Evolutionary conservation across 108 stramenopile genomes (phyloP).

Genomic region (Skeletonema menzelii): DNA sequence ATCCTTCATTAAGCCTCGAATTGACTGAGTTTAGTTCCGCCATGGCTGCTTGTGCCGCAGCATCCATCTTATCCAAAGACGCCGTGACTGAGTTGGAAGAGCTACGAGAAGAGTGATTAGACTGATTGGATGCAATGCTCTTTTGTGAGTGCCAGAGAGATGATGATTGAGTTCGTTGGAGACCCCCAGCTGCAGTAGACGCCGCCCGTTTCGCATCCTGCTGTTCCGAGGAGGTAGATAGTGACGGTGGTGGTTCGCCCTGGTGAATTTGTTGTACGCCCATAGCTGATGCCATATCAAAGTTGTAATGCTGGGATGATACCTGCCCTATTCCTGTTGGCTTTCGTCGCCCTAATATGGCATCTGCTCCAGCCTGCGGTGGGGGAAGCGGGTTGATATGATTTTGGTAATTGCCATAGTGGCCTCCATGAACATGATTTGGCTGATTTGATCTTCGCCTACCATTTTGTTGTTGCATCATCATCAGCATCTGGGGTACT

Average conservation of each 20-base stretch:
- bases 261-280: neutral
- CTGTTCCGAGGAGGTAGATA: neutral
- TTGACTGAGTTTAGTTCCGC: neutral
- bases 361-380: constrained; percentile 34
- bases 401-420: neutral
- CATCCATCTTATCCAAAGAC: neutral
- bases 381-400: neutral
- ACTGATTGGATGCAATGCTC: neutral
- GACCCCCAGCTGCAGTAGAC: neutral
- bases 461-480: neutral
- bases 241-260: neutral
- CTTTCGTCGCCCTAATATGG: constrained; percentile 35
- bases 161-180: neutral
- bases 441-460: neutral
- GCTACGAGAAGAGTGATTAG: neutral
- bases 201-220: neutral
- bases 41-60: neutral
- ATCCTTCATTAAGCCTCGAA: neutral
- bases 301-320: neutral
- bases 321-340: neutral
- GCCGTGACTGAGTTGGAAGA: neutral
- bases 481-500: neutral
- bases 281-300: constrained; percentile 2
- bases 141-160: neutral
- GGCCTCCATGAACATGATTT: constrained; percentile 3